A percentile compares a stretch with the other conserved stretches of the same genome.
Conservation (phyloP, 140 eudicot species). For the Anethum foeniculum region DNA sequence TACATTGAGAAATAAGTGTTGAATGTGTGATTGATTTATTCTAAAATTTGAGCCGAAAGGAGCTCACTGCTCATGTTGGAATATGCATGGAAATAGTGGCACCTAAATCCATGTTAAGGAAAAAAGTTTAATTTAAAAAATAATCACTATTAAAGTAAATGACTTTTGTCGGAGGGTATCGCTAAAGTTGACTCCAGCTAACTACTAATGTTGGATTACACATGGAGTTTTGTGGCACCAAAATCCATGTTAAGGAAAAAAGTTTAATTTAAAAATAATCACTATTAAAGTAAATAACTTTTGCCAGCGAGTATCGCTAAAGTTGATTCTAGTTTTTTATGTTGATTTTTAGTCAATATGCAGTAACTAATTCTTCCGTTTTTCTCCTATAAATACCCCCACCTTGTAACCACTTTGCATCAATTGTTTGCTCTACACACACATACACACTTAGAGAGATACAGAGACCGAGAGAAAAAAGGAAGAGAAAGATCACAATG, state of each 20-base stretch:
- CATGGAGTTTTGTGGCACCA: background rate
- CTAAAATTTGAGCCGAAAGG: background rate
- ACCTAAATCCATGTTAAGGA: background rate
- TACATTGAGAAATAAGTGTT: background rate
- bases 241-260: background rate
- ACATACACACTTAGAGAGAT: background rate
- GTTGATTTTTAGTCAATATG: background rate
- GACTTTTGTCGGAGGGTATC: background rate
- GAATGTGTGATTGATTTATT: background rate
- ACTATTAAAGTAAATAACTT: background rate
- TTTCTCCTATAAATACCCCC: background rate
- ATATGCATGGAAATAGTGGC: too few species aligned
- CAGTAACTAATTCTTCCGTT: background rate
- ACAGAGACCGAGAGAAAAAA: background rate
- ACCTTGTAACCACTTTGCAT: background rate
- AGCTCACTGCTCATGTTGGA: background rate
- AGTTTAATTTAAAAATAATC: background rate
- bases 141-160: background rate
- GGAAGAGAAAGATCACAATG: background rate
- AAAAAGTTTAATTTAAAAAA: too few species aligned
- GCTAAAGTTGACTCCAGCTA: background rate
- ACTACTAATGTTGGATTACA: background rate
- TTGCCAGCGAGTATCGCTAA: background rate
- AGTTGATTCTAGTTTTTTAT: background rate
- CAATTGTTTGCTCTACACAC: background rate